Percentiles rank a stretch among this genome's conserved stretches.
Evolutionary conservation across 805 yeast species (phyloP).

Genomic region (Teunomyces aglyptinius): DNA sequence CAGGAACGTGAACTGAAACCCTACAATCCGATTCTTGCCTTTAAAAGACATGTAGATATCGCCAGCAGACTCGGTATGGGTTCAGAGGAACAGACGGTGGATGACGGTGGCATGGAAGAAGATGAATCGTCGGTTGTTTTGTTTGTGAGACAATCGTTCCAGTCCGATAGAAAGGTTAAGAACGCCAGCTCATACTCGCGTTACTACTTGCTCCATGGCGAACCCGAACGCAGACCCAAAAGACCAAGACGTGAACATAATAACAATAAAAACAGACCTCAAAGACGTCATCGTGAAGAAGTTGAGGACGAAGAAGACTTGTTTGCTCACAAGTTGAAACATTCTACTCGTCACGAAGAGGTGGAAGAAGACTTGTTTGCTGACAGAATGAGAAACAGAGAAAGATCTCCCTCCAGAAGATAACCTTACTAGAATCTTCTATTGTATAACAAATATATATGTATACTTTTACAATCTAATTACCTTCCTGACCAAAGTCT

Average conservation of each 20-base stretch:
- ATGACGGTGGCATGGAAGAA: slow-evolving; percentile 33
- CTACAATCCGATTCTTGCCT: slow-evolving; percentile 34
- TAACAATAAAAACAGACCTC: background rate
- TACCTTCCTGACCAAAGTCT: slow-evolving; percentile 98
- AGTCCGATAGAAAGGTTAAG: slow-evolving; percentile 54
- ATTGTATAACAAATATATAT: background rate
- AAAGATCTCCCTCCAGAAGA: slow-evolving; percentile 3
- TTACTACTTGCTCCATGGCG: slow-evolving; percentile 69
- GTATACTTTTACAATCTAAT: slow-evolving; percentile 33
- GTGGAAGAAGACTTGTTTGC: slow-evolving; percentile 37
- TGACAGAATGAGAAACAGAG: slow-evolving; percentile 16
- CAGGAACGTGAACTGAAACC: slow-evolving; percentile 42
- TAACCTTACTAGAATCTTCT: slow-evolving; percentile 3
- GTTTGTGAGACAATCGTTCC: slow-evolving; percentile 49
- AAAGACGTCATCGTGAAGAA: background rate
- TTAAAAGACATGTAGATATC: slow-evolving; percentile 31
- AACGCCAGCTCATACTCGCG: slow-evolving; percentile 59
- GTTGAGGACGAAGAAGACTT: slow-evolving; percentile 21
- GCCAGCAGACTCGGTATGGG: slow-evolving; percentile 26
- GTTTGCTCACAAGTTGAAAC: slow-evolving; percentile 19
- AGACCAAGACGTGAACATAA: slow-evolving; percentile 12
- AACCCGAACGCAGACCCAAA: slow-evolving; percentile 51
- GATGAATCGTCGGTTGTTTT: slow-evolving; percentile 38
- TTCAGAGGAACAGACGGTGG: slow-evolving; percentile 10
- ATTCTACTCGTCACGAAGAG: background rate